These are phyloP conservation scores for Epichloe sylvatica DNA, from an alignment of 2,329 filamentous ascomycete species.

Conservation along the genomic window DNA sequence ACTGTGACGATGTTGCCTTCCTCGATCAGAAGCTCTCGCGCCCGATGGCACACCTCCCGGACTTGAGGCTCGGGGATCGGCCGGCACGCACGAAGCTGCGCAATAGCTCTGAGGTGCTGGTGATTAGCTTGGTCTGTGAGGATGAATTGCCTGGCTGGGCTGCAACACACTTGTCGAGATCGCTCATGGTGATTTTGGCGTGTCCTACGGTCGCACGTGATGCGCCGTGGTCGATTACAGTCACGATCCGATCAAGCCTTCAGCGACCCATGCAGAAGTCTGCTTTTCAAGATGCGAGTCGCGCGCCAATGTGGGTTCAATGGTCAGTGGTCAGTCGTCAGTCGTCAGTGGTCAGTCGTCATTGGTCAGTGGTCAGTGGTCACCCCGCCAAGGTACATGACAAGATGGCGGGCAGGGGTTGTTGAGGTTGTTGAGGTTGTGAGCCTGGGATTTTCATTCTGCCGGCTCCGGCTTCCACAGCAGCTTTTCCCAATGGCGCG, in stretches of 20 bases:
- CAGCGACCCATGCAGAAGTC: conserved; percentile 1
- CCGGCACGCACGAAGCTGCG: conserved; percentile 86
- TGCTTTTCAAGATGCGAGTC: neutral
- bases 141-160: neutral
- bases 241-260: conserved; percentile 4
- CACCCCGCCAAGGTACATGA: too few relatives aligned
- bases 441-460: conserved; percentile 7
- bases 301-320: neutral
- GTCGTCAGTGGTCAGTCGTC: neutral
- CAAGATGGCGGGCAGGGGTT: neutral
- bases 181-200: conserved; percentile 54
- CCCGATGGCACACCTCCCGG: conserved; percentile 93
- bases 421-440: too few relatives aligned
- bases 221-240: conserved; percentile 9
- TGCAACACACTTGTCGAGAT: conserved; percentile 66
- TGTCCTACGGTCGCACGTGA: conserved; percentile 3
- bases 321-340: neutral
- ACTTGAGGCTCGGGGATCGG: conserved; percentile 94
- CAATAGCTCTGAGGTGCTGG: conserved; percentile 56
- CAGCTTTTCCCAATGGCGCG: too few relatives aligned
- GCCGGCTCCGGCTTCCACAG: conserved; percentile 5
- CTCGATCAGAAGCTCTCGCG: conserved; percentile 87
- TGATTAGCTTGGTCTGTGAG: neutral
- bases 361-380: neutral
- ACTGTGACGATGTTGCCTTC: conserved; percentile 96